These are phyloP conservation scores for Dactylellina parvicollis DNA, from an alignment of 2,329 filamentous ascomycete genomes.

Conservation along the genomic window DNA sequence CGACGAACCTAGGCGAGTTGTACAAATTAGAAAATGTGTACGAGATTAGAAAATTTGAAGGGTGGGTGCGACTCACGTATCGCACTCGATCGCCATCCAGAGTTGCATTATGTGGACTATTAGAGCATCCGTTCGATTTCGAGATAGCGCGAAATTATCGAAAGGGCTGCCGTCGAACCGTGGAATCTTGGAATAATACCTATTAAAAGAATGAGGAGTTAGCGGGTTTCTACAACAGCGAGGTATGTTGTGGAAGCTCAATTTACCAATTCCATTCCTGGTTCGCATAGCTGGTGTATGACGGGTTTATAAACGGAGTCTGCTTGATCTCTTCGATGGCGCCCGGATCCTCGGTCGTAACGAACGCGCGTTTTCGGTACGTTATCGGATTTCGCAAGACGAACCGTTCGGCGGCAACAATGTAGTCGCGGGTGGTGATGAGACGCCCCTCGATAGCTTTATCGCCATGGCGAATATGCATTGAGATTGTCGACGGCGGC, in stretches of 20 bases:
- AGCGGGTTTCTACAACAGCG: neutral
- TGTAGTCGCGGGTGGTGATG: constrained; percentile 48
- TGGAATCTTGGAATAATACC: constrained; percentile 44
- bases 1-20: constrained; percentile 39
- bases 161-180: constrained; percentile 38
- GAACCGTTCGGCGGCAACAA: constrained; percentile 48
- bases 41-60: neutral
- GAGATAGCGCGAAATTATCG: constrained; percentile 20
- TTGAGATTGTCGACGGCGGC: constrained; percentile 38
- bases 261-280: constrained; percentile 40
- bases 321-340: constrained; percentile 25
- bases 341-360: constrained; percentile 39
- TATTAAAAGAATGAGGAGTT: neutral
- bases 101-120: constrained; percentile 48
- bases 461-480: constrained; percentile 49
- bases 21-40: neutral
- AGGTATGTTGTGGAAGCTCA: neutral
- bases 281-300: constrained; percentile 17
- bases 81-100: constrained; percentile 50
- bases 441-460: constrained; percentile 48
- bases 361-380: constrained; percentile 41
- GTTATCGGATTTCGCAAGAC: constrained; percentile 32
- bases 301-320: constrained; percentile 27
- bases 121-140: constrained; percentile 36
- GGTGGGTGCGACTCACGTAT: constrained; percentile 28